Evolutionary conservation across 495 filamentous ascomycete species (phyloP).

Genomic region (Collariella sp.): DNA sequence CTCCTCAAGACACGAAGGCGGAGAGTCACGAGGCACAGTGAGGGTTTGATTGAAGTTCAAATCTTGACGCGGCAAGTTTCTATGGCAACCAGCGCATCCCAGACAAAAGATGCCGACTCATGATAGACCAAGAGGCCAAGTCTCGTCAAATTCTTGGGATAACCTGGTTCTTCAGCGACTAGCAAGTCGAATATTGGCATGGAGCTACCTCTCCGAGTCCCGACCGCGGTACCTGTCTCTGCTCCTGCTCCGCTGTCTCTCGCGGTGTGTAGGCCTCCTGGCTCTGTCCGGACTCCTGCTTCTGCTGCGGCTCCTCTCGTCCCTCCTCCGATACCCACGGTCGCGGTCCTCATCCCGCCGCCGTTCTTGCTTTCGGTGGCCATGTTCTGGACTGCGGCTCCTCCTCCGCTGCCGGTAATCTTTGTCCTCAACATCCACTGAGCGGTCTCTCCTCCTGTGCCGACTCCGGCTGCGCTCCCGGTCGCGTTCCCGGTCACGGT

Average conservation of each 20-base stretch:
- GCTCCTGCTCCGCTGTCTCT: conserved; percentile 16
- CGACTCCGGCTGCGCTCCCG: conserved; percentile 33
- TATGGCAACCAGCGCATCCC: too few species aligned
- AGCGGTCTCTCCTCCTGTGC: conserved; percentile 21
- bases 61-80: too few species aligned
- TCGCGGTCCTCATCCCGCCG: conserved; percentile 5
- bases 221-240: not conserved
- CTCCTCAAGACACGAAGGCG: too few species aligned
- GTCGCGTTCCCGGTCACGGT: conserved; percentile 16
- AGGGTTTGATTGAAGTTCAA: too few species aligned
- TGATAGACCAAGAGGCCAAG: too few species aligned
- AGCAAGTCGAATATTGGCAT: not conserved
- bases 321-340: not conserved
- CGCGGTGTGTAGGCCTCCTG: conserved; percentile 4
- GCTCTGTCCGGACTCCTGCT: conserved; percentile 21
- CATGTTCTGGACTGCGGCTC: conserved; percentile 24
- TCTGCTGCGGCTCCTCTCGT: conserved; percentile 17
- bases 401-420: conserved; percentile 16
- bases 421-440: conserved; percentile 4
- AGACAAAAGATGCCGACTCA: too few species aligned
- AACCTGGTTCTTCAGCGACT: too few species aligned
- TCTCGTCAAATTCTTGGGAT: too few species aligned
- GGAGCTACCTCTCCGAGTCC: not conserved
- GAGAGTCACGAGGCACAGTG: too few species aligned
- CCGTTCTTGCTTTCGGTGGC: conserved; percentile 7